Conservation (phyloP, 2,329 filamentous ascomycete genomes). For the Fusarium bulbicola region DNA sequence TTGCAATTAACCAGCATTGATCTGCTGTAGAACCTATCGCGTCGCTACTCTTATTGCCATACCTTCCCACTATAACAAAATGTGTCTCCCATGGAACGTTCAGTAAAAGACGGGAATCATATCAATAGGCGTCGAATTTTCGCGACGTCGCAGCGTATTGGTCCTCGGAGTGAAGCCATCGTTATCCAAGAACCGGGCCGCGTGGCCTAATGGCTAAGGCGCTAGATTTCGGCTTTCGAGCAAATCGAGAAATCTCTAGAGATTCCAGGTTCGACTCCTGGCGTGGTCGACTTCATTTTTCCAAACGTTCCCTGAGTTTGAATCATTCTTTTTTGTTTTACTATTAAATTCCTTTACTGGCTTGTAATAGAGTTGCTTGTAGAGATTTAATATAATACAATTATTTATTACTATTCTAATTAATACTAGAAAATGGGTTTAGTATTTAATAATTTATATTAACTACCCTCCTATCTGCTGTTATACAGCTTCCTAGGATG, state of each 20-base stretch:
- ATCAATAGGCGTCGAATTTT: too few relatives aligned
- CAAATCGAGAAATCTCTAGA: slow-evolving; percentile 13
- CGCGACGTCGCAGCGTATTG: rapidly evolving
- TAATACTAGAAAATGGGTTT: too few relatives aligned
- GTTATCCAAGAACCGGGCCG: background rate
- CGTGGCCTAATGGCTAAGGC: slow-evolving; percentile 29
- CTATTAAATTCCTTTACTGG: background rate
- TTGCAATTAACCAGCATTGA: too few relatives aligned
- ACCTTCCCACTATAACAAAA: rapidly evolving
- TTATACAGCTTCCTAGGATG: background rate
- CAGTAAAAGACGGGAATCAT: background rate
- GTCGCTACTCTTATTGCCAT: rapidly evolving
- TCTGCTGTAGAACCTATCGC: rapidly evolving
- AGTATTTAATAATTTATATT: too few relatives aligned
- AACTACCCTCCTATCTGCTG: rapidly evolving
- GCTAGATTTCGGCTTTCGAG: slow-evolving; percentile 19
- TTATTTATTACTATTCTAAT: background rate
- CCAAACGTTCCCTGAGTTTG: rapidly evolving
- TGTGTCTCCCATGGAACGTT: rapidly evolving
- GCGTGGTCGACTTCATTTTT: slow-evolving; percentile 8
- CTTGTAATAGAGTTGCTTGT: rapidly evolving
- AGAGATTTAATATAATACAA: rapidly evolving
- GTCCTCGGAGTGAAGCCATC: background rate
- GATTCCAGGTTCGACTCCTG: slow-evolving; percentile 26
- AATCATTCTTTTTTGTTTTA: background rate